Percentiles rank a stretch among this genome's conserved stretches.
Conservation (phyloP, 2,329 filamentous ascomycete species). For the Rhynchosporium graminicola region DNA sequence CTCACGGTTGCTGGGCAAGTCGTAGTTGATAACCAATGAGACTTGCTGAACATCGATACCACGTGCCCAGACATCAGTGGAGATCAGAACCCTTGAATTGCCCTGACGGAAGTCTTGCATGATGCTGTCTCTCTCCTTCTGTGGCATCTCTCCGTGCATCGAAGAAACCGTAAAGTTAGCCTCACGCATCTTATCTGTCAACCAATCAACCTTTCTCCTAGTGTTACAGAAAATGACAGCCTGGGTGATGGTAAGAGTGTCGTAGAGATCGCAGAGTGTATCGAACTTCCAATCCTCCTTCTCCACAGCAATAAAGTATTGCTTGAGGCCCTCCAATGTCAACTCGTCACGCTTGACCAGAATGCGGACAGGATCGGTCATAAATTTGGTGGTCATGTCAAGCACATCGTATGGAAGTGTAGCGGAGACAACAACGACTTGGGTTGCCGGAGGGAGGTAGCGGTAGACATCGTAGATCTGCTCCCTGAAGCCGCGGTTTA, state of each 20-base stretch:
- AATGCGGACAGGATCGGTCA: slow-evolving; percentile 96
- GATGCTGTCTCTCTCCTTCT: slow-evolving; percentile 96
- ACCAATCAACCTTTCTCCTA: slow-evolving; percentile 97
- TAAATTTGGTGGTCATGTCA: slow-evolving; percentile 99
- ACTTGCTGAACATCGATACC: slow-evolving; percentile 99
- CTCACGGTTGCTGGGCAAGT: slow-evolving; percentile 95
- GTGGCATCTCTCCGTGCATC: slow-evolving; percentile 99
- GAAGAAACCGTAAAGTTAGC: slow-evolving; percentile 98
- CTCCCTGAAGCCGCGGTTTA: slow-evolving; percentile 95
- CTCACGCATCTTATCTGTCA: slow-evolving; percentile 99
- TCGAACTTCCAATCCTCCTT: slow-evolving; percentile 99
- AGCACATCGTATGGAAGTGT: slow-evolving; percentile 97
- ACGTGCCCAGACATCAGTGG: slow-evolving; percentile 95
- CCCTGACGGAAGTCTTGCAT: slow-evolving; percentile 99
- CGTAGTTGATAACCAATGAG: slow-evolving; percentile 98
- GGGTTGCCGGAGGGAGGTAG: slow-evolving; percentile 92
- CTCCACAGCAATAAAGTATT: slow-evolving; percentile 99
- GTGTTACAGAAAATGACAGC: slow-evolving; percentile 99
- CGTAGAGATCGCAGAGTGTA: slow-evolving; percentile 96
- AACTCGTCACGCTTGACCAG: slow-evolving; percentile 98
- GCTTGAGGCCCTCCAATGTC: slow-evolving; percentile 95
- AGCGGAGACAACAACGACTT: slow-evolving; percentile 97
- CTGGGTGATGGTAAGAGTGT: slow-evolving; percentile 97
- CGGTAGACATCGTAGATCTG: slow-evolving; percentile 99
- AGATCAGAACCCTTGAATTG: slow-evolving; percentile 93